Base-by-base conservation (phyloP, 345 rosid genomes). In the Acer saccharum region DNA sequence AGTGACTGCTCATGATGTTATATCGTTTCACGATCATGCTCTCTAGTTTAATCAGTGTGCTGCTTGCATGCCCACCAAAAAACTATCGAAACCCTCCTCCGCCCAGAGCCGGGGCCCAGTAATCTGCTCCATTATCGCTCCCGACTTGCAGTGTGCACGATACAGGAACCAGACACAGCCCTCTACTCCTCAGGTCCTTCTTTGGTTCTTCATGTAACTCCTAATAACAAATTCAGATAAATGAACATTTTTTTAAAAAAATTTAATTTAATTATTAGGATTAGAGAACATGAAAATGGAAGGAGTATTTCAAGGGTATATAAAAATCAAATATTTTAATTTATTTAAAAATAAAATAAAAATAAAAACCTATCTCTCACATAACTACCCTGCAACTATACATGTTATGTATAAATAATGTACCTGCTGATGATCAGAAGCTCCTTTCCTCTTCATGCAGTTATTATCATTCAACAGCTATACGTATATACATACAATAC, bases 1-100 rank as follows among this genome's bases (percentile, higher is more conserved):
- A 88, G 87, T 95, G 99, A 87, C 92, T 95, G 98, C 97, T 93
- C 87, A 85, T 93, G 99, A 93, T 93, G 96, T 92, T 95, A 92
- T 95, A 93, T 75, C 86, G 80, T 79, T 84, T 77, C 74, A 41
- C 60, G 60, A 44, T 52, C 72, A 80, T 18, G 73, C 41, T n/a
- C 69, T 27, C 25, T 67, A 50, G 41, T 29, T 79, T 11, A 69
- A 73, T 7, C 46, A 7, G 82, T 76, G 62, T 18, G 67, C 65
- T 68, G 44, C 46, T 43, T 43, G 10, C 46, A 7, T 7, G 46
- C 46, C 74, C 63, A 48, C 71, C 77, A 21, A 68, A 52, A 46
- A 16, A 32, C 20, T 71, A 86, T 68, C 81, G 90, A 75, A 89
- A 92, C 12, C 95, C 91, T 23, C 87, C 87, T 35, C 39, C 39